phyloP scores from a whole-genome alignment of 108 stramenopile species.

The Skeletonema marinoi region DNA sequence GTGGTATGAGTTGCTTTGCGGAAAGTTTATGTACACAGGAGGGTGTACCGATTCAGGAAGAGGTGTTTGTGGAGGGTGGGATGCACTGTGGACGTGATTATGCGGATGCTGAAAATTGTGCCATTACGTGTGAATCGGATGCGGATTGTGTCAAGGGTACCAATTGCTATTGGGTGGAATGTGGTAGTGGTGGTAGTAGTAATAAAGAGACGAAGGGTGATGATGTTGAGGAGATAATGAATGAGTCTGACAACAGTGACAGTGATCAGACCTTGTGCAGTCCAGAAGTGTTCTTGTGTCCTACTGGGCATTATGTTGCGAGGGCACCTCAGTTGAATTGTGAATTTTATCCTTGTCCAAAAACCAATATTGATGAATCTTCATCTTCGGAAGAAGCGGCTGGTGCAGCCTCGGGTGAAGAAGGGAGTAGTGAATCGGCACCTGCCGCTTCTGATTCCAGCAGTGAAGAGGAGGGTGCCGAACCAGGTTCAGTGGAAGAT shows the following conservation, averaged over 20 bases:
- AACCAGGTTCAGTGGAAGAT: background rate
- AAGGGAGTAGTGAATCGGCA: background rate
- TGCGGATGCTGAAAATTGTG: conserved; percentile 13
- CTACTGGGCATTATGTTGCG: conserved; percentile 32
- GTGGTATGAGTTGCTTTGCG: conserved; percentile 46
- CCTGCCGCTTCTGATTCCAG: conserved; percentile 1
- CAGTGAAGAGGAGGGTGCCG: background rate
- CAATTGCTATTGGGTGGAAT: conserved; percentile 4
- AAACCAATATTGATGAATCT: background rate
- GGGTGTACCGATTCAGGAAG: conserved; percentile 32
- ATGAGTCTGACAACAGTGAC: background rate
- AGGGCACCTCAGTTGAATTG: conserved; percentile 38
- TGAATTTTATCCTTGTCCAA: conserved; percentile 50
- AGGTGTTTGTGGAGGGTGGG: background rate
- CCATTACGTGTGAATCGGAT: conserved; percentile 22
- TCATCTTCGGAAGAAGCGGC: background rate
- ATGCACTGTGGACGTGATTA: conserved; percentile 23
- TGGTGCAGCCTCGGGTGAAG: background rate
- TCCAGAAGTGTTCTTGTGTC: conserved; percentile 40
- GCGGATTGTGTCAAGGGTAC: conserved; percentile 23
- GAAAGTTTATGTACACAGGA: conserved; percentile 34
- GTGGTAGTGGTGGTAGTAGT: background rate
- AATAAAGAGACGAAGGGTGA: background rate
- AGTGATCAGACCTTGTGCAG: conserved; percentile 17
- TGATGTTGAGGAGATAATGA: conserved; percentile 5